Conservation (phyloP, 78 protist genomes). For the Dictyostelium purpureum region DNA sequence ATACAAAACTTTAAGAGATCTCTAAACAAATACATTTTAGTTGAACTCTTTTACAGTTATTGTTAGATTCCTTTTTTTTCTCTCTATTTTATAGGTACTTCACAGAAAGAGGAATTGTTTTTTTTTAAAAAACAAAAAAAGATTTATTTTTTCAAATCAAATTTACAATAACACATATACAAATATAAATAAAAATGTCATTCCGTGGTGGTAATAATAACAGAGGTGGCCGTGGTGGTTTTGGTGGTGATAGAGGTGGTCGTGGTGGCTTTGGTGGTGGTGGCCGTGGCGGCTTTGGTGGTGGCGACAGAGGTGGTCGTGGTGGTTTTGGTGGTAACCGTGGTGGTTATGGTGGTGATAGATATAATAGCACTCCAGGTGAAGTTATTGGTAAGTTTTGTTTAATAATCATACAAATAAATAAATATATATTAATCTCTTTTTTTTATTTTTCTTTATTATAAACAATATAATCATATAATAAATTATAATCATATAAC, state of each 20-base stretch:
- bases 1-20: conserved; percentile 7
- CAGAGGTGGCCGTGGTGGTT: conserved; percentile 27
- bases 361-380: conserved; percentile 10
- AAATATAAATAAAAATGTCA: neutral
- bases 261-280: conserved; percentile 36
- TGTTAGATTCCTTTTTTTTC: conserved; percentile 24
- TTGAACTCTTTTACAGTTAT: neutral
- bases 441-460: neutral
- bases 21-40: conserved; percentile 1
- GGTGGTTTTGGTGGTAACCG: conserved; percentile 29
- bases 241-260: conserved; percentile 11
- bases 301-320: conserved; percentile 4
- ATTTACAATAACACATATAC: too few relatives aligned
- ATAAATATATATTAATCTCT: neutral
- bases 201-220: conserved; percentile 5
- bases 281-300: conserved; percentile 26
- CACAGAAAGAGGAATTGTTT: neutral
- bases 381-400: conserved; percentile 5
- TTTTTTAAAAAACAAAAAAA: neutral
- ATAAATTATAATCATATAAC: neutral
- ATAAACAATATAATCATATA: too few relatives aligned
- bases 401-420: neutral
- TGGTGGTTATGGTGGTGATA: conserved; percentile 4
- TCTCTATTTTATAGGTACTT: neutral
- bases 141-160: too few relatives aligned